Evolutionary conservation across 768 basidiomycete genomes (phyloP).

Genomic region (Pleurotus platypus): DNA sequence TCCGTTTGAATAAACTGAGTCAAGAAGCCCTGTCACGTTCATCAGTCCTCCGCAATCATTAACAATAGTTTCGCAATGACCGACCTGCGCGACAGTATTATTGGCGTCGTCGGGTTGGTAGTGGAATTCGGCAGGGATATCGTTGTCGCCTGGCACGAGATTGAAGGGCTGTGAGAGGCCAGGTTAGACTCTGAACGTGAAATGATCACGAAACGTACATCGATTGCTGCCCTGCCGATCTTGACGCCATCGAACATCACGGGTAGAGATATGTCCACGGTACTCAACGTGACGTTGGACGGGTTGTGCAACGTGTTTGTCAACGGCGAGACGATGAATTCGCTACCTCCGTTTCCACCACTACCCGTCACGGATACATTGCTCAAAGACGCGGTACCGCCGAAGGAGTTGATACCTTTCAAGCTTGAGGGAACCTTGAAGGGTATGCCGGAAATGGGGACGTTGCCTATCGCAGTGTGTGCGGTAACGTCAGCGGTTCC

Average conservation of each 20-base stretch:
- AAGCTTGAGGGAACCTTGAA: constrained; percentile 58
- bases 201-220: constrained; percentile 33
- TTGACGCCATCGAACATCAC: constrained; percentile 52
- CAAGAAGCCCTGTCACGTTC: constrained; percentile 43
- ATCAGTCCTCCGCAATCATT: too few species aligned
- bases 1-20: constrained; percentile 55
- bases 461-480: constrained; percentile 60
- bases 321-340: constrained; percentile 58
- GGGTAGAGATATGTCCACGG: constrained; percentile 53
- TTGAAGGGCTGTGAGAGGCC: constrained; percentile 40
- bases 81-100: constrained; percentile 57
- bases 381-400: constrained; percentile 43
- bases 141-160: constrained; percentile 56
- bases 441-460: constrained; percentile 61
- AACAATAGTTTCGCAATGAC: not conserved
- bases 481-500: constrained; percentile 59
- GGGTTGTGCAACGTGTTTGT: constrained; percentile 60
- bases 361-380: constrained; percentile 63
- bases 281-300: constrained; percentile 62
- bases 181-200: not conserved
- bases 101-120: constrained; percentile 65
- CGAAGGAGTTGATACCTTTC: constrained; percentile 60
- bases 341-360: constrained; percentile 55
- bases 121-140: constrained; percentile 55
- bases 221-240: constrained; percentile 58